These are phyloP conservation scores for Aspergillus diversus DNA, from an alignment of 495 filamentous ascomycete species.

Conservation along the genomic window DNA sequence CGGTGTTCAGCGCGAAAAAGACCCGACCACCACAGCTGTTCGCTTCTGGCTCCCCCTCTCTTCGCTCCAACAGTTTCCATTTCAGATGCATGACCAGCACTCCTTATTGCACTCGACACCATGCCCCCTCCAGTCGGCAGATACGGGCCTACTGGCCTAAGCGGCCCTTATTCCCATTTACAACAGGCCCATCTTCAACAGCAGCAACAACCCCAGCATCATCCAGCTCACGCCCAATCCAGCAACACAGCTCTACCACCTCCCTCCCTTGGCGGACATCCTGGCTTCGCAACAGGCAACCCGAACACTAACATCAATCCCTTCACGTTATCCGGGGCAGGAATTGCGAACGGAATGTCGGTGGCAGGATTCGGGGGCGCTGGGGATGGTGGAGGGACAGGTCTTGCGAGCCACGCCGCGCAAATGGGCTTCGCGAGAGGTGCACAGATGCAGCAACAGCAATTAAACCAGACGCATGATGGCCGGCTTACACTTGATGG, in stretches of 20 bases:
- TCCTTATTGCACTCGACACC: constrained; percentile 17
- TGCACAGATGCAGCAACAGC: constrained; percentile 69
- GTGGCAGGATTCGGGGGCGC: constrained; percentile 62
- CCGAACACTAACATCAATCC: constrained; percentile 69
- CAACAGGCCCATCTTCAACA: constrained; percentile 54
- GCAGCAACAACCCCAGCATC: constrained; percentile 56
- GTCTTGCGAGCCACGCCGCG: constrained; percentile 86
- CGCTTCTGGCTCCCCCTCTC: background rate
- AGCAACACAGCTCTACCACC: constrained; percentile 61
- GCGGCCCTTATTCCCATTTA: constrained; percentile 44
- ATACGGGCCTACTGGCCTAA: constrained; percentile 53
- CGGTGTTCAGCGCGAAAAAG: constrained; percentile 24
- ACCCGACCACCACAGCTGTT: constrained; percentile 12
- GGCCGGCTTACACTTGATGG: constrained; percentile 47
- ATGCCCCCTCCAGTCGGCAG: constrained; percentile 52
- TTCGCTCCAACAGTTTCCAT: constrained; percentile 20
- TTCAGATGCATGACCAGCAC: constrained; percentile 29
- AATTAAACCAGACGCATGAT: constrained; percentile 59
- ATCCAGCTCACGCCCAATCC: constrained; percentile 54
- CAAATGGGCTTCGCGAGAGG: constrained; percentile 84
- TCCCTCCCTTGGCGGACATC: constrained; percentile 61
- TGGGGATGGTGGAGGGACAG: constrained; percentile 70
- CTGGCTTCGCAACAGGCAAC: constrained; percentile 60
- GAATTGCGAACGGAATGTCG: constrained; percentile 55
- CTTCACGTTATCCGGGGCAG: constrained; percentile 61